Conservation (phyloP, 2,329 filamentous ascomycete genomes). For the Aspergillus versicolor region DNA sequence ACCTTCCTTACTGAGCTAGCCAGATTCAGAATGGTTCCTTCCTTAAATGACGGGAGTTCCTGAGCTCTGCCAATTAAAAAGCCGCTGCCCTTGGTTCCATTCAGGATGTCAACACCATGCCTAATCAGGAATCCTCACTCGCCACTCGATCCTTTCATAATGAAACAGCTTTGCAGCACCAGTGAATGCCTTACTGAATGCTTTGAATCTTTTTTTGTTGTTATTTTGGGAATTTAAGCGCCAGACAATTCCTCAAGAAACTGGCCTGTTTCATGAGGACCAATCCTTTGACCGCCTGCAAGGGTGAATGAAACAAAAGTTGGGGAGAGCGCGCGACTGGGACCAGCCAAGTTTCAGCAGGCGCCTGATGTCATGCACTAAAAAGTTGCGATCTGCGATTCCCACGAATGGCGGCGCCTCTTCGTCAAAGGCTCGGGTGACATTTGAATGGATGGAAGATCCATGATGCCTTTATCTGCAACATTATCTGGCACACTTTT, state of each 20-base stretch:
- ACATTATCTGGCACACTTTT: conserved; percentile 6
- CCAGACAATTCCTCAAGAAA: not conserved
- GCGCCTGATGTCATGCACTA: conserved; percentile 38
- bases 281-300: conserved; percentile 2
- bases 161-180: not conserved
- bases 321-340: conserved; percentile 4
- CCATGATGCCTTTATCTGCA: conserved; percentile 19
- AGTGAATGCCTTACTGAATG: not conserved
- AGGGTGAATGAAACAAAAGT: conserved; percentile 4
- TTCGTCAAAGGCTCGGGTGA: conserved; percentile 1
- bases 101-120: conserved; percentile 1
- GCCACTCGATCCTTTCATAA: not conserved
- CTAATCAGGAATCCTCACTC: not conserved
- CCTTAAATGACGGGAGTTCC: not conserved
- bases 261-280: not conserved
- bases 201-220: not conserved
- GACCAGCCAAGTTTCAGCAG: conserved; percentile 30
- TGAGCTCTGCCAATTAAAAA: not conserved
- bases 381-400: conserved; percentile 18
- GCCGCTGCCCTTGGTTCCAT: not conserved
- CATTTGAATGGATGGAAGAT: conserved; percentile 13
- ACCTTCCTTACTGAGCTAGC: not conserved
- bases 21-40: not conserved
- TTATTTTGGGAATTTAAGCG: conserved; percentile 9
- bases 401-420: conserved; percentile 24